Evolutionary conservation across 495 filamentous ascomycete species (phyloP), one percentile per base, ranked within the genome.

Genomic region (Penicillium dipodomyicola): DNA sequence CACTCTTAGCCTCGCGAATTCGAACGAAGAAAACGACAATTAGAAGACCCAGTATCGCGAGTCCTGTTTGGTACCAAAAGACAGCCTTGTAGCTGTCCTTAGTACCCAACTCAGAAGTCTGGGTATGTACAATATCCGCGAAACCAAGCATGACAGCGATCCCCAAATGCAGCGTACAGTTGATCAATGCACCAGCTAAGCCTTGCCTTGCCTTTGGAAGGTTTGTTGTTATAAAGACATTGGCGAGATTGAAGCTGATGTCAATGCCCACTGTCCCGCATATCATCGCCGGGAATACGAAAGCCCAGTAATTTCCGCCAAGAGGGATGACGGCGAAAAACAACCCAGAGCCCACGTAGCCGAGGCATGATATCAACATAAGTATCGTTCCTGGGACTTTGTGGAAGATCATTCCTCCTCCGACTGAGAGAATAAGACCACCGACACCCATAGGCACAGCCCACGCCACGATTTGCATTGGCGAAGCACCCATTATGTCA

Each of bases 221-320:
- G 5, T 80, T 82, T 1, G 87, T 89, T 0, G 88, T 92, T 66
- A 93, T 87, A 67, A 94, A 95, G 45, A 96, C 84, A 64, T 91
- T 94, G 37, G 88, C 82, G 8, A 96, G 77, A 62, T 89, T 91
- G 77, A 87, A 96, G 25, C 84, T 88, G 57, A 94, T 85, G 63
- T 96, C 91, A 45, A 95, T 87, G 5, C 87, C 91, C 35, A 92
- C 75, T 0, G 91, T 96, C 3, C 83, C 86, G 59, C 85, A 86
- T 23, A 93, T 71, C 91, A 95, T 96, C 23, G 88, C 75, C 0
- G 91, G 89, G 64, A 95, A 90, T 20, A 94, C 78, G 54, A 81
- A 92, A 0, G 86, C 81, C 88, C 87, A 84, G 72, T 87, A 83
- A 35, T 80, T 81, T 1, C 80, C 81, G 9, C 80, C 80, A 4